These are phyloP conservation scores for Balansia obtecta DNA, from an alignment of 2,329 filamentous ascomycete species.

Conservation along the genomic window DNA sequence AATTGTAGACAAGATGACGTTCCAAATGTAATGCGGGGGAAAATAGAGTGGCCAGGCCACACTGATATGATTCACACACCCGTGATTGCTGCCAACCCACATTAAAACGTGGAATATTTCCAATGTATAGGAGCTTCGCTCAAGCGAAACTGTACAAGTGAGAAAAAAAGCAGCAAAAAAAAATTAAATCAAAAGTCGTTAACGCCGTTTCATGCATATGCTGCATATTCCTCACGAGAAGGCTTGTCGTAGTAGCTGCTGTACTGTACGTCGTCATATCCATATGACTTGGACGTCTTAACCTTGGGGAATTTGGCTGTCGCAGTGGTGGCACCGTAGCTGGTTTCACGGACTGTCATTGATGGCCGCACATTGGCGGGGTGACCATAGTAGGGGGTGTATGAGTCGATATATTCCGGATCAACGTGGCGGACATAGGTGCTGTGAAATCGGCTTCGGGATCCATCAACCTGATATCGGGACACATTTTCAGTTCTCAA, in stretches of 20 bases:
- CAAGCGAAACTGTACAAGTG: background rate
- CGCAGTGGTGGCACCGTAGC: conserved; percentile 16
- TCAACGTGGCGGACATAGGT: conserved; percentile 18
- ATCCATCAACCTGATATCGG: conserved; percentile 19
- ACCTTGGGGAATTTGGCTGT: conserved; percentile 17
- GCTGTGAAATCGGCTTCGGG: conserved; percentile 16
- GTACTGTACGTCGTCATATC: conserved; percentile 20
- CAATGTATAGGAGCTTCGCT: no score
- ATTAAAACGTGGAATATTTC: background rate
- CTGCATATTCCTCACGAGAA: conserved; percentile 14
- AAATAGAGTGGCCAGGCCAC: background rate
- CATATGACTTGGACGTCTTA: conserved; percentile 21
- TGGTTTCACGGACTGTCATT: conserved; percentile 18
- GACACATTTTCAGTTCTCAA: conserved; percentile 12
- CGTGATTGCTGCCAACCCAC: background rate
- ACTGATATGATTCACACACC: background rate
- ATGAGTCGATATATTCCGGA: conserved; percentile 8
- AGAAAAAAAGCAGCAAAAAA: background rate
- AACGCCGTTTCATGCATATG: conserved; percentile 13
- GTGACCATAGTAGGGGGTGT: conserved; percentile 14
- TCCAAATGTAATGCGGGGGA: background rate
- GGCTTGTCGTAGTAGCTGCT: conserved; percentile 16
- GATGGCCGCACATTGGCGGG: conserved; percentile 17
- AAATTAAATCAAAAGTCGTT: background rate
- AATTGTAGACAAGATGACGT: background rate